Evolutionary conservation across 1,139 yeast species (phyloP).

Genomic region (Suhomyces choctaworum): DNA sequence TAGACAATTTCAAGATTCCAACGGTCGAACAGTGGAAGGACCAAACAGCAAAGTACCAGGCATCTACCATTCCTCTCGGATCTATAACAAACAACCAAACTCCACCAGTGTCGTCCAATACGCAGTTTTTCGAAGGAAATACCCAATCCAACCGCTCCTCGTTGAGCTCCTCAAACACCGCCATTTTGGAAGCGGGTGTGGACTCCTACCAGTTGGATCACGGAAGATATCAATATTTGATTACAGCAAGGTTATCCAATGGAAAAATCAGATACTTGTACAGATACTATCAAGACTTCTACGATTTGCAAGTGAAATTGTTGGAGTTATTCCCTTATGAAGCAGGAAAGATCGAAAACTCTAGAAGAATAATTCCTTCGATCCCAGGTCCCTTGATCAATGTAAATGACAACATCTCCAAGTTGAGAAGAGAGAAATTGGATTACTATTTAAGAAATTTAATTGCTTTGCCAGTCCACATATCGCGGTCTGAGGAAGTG

Average conservation of each 20-base stretch:
- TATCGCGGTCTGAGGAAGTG: constrained; percentile 70
- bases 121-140: constrained; percentile 41
- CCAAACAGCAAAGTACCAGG: constrained; percentile 88
- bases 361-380: constrained; percentile 77
- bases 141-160: constrained; percentile 33
- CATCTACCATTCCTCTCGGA: constrained; percentile 82
- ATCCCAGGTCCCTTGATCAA: constrained; percentile 96
- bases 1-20: constrained; percentile 71
- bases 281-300: constrained; percentile 93
- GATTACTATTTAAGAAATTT: constrained; percentile 80
- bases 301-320: constrained; percentile 84
- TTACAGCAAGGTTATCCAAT: constrained; percentile 66
- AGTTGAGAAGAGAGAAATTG: constrained; percentile 79
- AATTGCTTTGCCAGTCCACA: constrained; percentile 72
- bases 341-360: constrained; percentile 82
- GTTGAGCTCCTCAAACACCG: constrained; percentile 32
- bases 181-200: constrained; percentile 65
- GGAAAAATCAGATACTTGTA: constrained; percentile 73
- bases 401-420: constrained; percentile 86
- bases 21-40: constrained; percentile 95
- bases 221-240: constrained; percentile 87
- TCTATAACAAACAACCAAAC: constrained; percentile 32
- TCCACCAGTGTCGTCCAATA: constrained; percentile 34
- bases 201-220: constrained; percentile 81
- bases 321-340: constrained; percentile 87